A percentile compares a stretch with the other conserved stretches of the same genome.
These are phyloP conservation scores for Serendipita indica DNA, from an alignment of 768 basidiomycete species.

Conservation along the genomic window DNA sequence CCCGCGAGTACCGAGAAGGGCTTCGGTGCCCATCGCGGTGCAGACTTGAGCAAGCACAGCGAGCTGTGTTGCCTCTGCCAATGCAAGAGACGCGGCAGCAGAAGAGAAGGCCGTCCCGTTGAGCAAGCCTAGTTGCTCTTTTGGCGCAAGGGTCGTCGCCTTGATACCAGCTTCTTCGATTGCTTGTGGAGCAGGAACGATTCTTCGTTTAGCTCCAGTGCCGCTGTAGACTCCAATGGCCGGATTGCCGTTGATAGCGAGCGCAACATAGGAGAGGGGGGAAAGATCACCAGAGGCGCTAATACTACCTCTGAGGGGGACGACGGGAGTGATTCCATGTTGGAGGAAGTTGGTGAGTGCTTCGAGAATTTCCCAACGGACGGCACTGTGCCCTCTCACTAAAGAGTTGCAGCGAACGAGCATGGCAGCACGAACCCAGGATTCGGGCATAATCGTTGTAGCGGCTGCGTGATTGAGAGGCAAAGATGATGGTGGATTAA, in stretches of 20 bases:
- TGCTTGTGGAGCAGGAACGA: constrained; percentile 17
- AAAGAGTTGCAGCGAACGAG: constrained; percentile 80
- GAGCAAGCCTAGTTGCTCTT: constrained; percentile 24
- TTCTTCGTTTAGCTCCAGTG: constrained; percentile 2
- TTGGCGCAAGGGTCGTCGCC: constrained; percentile 16
- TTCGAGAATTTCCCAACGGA: constrained; percentile 66
- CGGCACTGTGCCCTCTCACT: constrained; percentile 75
- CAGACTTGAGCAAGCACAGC: constrained; percentile 38
- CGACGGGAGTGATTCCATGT: constrained; percentile 50
- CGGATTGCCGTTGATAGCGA: constrained; percentile 63
- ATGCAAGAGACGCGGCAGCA: constrained; percentile 56
- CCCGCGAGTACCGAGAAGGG: constrained; percentile 54
- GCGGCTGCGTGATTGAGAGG: constrained; percentile 58
- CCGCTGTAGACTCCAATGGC: constrained; percentile 42
- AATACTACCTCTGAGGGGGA: constrained; percentile 72
- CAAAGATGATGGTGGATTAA: constrained; percentile 33
- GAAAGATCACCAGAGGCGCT: constrained; percentile 74
- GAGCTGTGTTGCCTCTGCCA: constrained; percentile 45
- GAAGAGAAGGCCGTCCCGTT: constrained; percentile 83
- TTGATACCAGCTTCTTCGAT: constrained; percentile 72
- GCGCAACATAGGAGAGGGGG: constrained; percentile 73
- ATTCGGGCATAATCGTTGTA: constrained; percentile 63
- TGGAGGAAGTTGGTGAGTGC: constrained; percentile 60
- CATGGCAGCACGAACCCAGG: constrained; percentile 82
- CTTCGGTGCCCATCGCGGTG: constrained; percentile 76